phyloP scores from a whole-genome alignment of 2,329 filamentous ascomycete species.

The Aspergillus quadricinctus region DNA sequence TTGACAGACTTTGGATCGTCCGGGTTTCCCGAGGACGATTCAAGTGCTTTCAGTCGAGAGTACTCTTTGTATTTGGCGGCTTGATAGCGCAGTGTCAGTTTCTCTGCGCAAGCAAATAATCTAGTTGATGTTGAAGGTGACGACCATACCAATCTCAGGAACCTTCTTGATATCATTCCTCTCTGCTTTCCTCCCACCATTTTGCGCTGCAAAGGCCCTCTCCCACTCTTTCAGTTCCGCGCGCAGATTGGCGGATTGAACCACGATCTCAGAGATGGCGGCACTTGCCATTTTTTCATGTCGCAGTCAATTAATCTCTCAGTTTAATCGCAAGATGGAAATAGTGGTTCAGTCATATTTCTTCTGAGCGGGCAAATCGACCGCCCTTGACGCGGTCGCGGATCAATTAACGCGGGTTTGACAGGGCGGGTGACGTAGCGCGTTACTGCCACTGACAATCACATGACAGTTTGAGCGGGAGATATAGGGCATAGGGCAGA shows the following conservation, averaged over 20 bases:
- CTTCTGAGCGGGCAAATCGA: not conserved
- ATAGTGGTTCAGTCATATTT: not conserved
- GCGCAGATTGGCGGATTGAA: slow-evolving; percentile 33
- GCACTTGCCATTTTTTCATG: slow-evolving; percentile 26
- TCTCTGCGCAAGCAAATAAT: too few relatives aligned
- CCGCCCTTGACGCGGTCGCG: slow-evolving; percentile 21
- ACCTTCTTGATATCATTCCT: slow-evolving; percentile 47
- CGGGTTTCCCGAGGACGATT: slow-evolving; percentile 19
- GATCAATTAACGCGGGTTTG: slow-evolving; percentile 25
- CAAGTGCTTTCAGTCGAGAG: slow-evolving; percentile 37
- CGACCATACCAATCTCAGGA: slow-evolving; percentile 37
- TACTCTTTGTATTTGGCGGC: slow-evolving; percentile 48
- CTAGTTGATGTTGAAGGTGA: not conserved
- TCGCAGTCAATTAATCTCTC: not conserved
- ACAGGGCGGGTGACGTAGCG: slow-evolving; percentile 22
- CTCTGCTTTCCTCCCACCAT: slow-evolving; percentile 42
- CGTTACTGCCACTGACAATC: slow-evolving; percentile 2
- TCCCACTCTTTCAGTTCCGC: slow-evolving; percentile 47
- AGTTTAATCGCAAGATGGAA: not conserved
- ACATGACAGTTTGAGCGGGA: not conserved
- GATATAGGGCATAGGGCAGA: not conserved
- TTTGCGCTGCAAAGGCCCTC: slow-evolving; percentile 38
- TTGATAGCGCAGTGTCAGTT: not conserved
- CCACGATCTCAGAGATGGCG: slow-evolving; percentile 20
- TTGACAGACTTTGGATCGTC: slow-evolving; percentile 12